phyloP scores from a whole-genome alignment of 305 asterid genomes.

The Fraxinus sp. region DNA sequence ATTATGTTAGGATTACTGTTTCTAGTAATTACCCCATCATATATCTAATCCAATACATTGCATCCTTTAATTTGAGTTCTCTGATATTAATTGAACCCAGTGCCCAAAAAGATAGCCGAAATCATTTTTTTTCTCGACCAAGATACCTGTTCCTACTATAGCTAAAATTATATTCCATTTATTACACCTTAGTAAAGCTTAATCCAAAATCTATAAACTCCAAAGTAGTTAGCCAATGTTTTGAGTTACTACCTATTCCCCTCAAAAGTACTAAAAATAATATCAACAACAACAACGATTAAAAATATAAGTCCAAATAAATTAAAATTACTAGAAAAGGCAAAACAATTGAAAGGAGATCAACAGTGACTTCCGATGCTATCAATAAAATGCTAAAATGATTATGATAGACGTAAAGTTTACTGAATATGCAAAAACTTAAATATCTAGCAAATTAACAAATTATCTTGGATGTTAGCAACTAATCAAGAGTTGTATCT shows the following conservation, averaged over 20 bases:
- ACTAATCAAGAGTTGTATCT: not conserved
- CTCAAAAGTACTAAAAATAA: not conserved
- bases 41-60: not conserved
- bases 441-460: not conserved
- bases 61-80: not conserved
- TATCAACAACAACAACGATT: not conserved
- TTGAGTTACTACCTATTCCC: not conserved
- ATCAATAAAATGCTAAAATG: not conserved
- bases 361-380: not conserved
- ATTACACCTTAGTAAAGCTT: not conserved
- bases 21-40: not conserved
- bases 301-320: not conserved
- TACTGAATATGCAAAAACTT: not conserved
- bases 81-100: not conserved
- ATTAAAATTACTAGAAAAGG: not conserved
- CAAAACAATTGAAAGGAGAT: slow-evolving; percentile 1
- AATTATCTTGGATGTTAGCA: not conserved
- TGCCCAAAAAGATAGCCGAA: not conserved
- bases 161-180: not conserved
- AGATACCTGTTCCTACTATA: not conserved
- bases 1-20: not conserved
- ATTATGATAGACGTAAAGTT: not conserved
- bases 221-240: not conserved
- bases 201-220: not conserved
- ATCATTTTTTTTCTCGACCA: not conserved